These are phyloP conservation scores for Aureobasidium uvarum DNA, from an alignment of 2,329 filamentous ascomycete species.

Conservation along the genomic window DNA sequence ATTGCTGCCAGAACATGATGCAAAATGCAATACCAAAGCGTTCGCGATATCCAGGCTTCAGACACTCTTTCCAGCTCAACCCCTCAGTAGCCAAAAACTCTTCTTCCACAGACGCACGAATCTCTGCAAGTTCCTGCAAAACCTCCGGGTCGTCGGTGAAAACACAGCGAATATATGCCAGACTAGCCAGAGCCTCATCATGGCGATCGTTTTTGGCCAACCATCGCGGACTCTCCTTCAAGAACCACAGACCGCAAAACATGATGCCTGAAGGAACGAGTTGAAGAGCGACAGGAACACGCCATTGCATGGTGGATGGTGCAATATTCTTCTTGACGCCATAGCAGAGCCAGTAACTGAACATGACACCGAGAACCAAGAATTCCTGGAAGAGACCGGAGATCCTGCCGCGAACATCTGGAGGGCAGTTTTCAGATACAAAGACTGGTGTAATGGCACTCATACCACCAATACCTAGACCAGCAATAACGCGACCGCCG, in stretches of 20 bases:
- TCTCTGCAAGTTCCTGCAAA: conserved; percentile 41
- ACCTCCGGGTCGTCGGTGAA: conserved; percentile 30
- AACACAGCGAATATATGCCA: conserved; percentile 56
- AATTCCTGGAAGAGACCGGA: conserved; percentile 61
- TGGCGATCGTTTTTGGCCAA: conserved; percentile 64
- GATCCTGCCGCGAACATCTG: conserved; percentile 57
- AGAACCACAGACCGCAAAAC: conserved; percentile 49
- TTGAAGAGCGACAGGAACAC: conserved; percentile 63
- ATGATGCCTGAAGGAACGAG: conserved; percentile 60
- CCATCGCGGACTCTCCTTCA: conserved; percentile 61
- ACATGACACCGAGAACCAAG: conserved; percentile 52
- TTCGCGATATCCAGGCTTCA: conserved; percentile 50
- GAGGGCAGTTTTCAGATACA: conserved; percentile 59
- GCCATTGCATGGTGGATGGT: conserved; percentile 30
- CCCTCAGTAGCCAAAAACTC: conserved; percentile 44
- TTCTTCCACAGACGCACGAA: conserved; percentile 44
- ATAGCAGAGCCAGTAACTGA: conserved; percentile 45
- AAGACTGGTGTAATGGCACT: conserved; percentile 60
- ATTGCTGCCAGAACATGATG: conserved; percentile 53
- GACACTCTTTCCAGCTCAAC: conserved; percentile 44
- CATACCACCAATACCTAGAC: conserved; percentile 52
- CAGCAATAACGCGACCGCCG: conserved; percentile 59
- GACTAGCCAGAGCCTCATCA: conserved; percentile 57
- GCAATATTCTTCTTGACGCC: conserved; percentile 27
- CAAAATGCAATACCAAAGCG: conserved; percentile 63